Base-by-base conservation (phyloP, 106 monocot species). In the Alisma plantagoaquatica region DNA sequence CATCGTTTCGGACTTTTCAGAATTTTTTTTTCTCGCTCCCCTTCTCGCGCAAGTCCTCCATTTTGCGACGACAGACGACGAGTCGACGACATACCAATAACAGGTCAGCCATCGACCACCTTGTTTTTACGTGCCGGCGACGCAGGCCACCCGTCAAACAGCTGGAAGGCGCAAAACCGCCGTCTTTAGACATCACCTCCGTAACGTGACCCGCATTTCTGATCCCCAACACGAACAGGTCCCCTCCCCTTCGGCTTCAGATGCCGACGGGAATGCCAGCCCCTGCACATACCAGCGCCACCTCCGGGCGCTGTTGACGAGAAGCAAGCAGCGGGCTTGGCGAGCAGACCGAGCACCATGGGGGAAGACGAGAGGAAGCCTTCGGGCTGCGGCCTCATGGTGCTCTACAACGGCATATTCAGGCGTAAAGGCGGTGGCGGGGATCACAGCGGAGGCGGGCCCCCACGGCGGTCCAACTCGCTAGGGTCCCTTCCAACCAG, bases 341-440 rank as follows among this genome's bases (percentile, higher is more conserved):
- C n/a, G n/a, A n/a, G 45, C 24, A 5, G 11, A 4, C 22, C 24
- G 33, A n/a, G 46, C 7, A 17, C 27, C 12, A 54, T 62, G 61
- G 59, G 48, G 59, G 71, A 57, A 7, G 63, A 69, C n/a, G 75
- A 63, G 19, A 55, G 57, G 49, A 68, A 48, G 61, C 31, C 51
- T 4, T 62, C 69, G 0, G 75, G 77, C 0, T 87, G 87, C 53
- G 69, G 87, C 43, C 66, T 87, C 14, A 27, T 69, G 23, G 43
- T 71, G 55, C 43, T 87, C 48, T 87, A 81, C 69, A 69, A 69
- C 58, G 56, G 27, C 54, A 31, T 77, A 42, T 87, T 87, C 77
- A 69, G 81, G 51, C 63, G 63, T 2, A 23, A 51, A 23, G 33
- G 41, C 11, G 20, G 59, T 24, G 0, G 61, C 19, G n/a, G n/a